A percentile compares a stretch with the other conserved stretches of the same genome.
Evolutionary conservation across 2,329 filamentous ascomycete genomes (phyloP).

Genomic region (Zymoseptoria brevis): DNA sequence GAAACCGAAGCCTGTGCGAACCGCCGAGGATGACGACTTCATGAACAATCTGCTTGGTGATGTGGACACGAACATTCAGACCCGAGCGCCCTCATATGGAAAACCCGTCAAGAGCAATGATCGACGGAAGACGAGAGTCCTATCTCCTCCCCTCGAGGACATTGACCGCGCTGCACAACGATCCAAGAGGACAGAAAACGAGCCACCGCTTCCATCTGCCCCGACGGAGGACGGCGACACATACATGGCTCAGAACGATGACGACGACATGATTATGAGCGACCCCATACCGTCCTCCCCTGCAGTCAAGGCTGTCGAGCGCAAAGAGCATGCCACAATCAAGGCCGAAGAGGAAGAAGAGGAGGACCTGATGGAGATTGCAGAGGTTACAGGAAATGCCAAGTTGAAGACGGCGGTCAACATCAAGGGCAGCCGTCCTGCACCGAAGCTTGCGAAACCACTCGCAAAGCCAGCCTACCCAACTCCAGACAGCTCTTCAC

Average conservation of each 20-base stretch:
- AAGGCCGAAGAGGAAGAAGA: conserved; percentile 57
- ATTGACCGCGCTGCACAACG: conserved; percentile 25
- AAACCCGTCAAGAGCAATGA: conserved; percentile 65
- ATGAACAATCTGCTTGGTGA: conserved; percentile 76
- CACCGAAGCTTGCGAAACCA: conserved; percentile 62
- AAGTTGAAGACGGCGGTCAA: conserved; percentile 65
- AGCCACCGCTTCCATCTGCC: conserved; percentile 12
- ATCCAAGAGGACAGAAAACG: conserved; percentile 10
- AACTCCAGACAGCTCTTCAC: conserved; percentile 69
- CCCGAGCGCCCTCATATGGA: conserved; percentile 45
- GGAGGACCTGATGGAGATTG: conserved; percentile 76
- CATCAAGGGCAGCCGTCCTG: conserved; percentile 69
- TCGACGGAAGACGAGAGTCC: conserved; percentile 67
- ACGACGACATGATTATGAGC: conserved; percentile 79
- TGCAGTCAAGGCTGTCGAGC: conserved; percentile 31
- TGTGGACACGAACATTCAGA: conserved; percentile 69
- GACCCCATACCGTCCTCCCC: conserved; percentile 74
- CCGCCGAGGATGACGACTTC: conserved; percentile 79
- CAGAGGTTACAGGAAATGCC: conserved; percentile 59
- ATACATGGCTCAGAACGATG: conserved; percentile 42
- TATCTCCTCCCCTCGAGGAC: conserved; percentile 64
- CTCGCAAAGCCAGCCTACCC: conserved; percentile 59
- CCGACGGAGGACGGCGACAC: conserved; percentile 43
- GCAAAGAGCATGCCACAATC: conserved; percentile 53
- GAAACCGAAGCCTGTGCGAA: conserved; percentile 59